Conservation (phyloP, 306 rosid species). For the Comarum palustre region DNA sequence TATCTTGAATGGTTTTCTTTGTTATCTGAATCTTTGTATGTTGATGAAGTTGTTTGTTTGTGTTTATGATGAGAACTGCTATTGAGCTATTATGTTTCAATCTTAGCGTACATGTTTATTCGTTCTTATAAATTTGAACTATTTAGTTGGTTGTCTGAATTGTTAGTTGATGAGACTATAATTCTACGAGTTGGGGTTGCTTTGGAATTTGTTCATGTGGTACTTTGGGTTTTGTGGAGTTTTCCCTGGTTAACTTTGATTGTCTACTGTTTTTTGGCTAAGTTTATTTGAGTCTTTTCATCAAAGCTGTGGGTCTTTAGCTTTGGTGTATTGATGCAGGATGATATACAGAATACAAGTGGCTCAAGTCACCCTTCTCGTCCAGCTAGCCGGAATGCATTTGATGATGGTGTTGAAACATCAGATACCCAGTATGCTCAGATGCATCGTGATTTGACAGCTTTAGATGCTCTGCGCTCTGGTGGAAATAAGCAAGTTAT, state of each 20-base stretch:
- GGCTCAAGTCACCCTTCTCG: conserved; percentile 68
- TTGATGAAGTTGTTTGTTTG: neutral
- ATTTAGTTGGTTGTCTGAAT: neutral
- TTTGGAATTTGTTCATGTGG: neutral
- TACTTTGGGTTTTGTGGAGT: neutral
- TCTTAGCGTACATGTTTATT: neutral
- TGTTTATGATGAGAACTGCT: neutral
- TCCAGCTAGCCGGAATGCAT: conserved; percentile 81
- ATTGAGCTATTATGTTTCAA: neutral
- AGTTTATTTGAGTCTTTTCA: neutral
- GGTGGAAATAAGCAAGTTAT: conserved; percentile 58
- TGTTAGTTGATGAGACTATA: neutral
- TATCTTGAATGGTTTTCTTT: neutral
- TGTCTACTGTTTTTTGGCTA: neutral
- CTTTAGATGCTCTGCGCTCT: conserved; percentile 39
- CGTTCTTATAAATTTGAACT: neutral
- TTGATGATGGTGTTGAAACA: conserved; percentile 64
- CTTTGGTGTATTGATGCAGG: conserved; percentile 26
- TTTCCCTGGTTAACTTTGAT: neutral
- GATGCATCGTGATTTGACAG: conserved; percentile 44
- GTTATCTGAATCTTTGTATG: neutral
- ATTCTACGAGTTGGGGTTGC: neutral
- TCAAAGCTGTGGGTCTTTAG: neutral
- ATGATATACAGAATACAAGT: conserved; percentile 34
- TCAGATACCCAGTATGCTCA: conserved; percentile 64